phyloP scores from a whole-genome alignment of 495 filamentous ascomycete species.

The Bryoglossum gracile region DNA sequence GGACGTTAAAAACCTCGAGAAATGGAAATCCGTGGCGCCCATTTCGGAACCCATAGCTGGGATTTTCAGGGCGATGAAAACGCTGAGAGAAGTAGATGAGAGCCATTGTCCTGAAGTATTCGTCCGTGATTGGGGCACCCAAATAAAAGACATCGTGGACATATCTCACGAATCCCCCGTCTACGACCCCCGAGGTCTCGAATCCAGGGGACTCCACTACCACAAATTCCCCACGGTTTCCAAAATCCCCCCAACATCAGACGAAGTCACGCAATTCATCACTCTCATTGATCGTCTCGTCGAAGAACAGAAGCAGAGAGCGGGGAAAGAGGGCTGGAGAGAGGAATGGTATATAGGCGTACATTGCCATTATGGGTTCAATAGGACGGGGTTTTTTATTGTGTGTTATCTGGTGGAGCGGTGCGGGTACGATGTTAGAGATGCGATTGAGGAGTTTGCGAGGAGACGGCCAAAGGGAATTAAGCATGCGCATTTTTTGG shows the following conservation, averaged over 20 bases:
- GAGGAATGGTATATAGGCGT: slow-evolving; percentile 57
- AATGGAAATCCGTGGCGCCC: slow-evolving; percentile 74
- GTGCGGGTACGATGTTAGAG: slow-evolving; percentile 60
- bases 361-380: slow-evolving; percentile 73
- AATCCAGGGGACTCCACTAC: slow-evolving; percentile 66
- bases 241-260: slow-evolving; percentile 70
- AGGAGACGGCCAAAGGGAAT: slow-evolving; percentile 71
- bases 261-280: slow-evolving; percentile 74
- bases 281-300: slow-evolving; percentile 66
- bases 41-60: slow-evolving; percentile 71
- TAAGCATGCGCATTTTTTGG: slow-evolving; percentile 81
- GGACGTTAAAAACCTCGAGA: slow-evolving; percentile 94
- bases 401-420: slow-evolving; percentile 87
- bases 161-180: slow-evolving; percentile 83
- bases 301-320: slow-evolving; percentile 39
- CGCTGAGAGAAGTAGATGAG: slow-evolving; percentile 78
- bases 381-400: slow-evolving; percentile 64
- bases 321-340: slow-evolving; percentile 25
- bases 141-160: slow-evolving; percentile 72
- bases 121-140: slow-evolving; percentile 54
- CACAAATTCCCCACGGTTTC: slow-evolving; percentile 86
- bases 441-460: slow-evolving; percentile 77
- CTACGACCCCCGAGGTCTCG: slow-evolving; percentile 71
- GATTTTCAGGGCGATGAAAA: slow-evolving; percentile 81
- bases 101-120: slow-evolving; percentile 72